Conservation (phyloP, 495 filamentous ascomycete species). For the Xylaria palmicola region DNA sequence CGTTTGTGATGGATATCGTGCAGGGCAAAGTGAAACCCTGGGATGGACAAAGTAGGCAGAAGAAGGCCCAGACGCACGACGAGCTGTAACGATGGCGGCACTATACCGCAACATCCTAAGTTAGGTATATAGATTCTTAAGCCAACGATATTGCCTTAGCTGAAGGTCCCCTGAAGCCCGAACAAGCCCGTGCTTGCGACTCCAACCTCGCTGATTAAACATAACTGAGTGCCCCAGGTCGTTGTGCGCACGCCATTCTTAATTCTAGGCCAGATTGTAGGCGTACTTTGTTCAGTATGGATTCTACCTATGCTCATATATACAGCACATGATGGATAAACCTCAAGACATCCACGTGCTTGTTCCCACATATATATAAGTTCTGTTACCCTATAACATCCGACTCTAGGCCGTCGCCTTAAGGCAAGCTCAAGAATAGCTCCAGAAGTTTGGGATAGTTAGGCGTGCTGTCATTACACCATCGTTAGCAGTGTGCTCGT, state of each 20-base stretch:
- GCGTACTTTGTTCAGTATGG: too few relatives aligned
- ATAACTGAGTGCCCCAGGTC: background rate
- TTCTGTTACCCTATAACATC: too few relatives aligned
- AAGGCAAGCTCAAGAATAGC: constrained; percentile 35
- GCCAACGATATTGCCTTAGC: background rate
- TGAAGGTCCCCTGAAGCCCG: background rate
- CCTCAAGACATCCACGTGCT: background rate
- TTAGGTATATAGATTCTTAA: background rate
- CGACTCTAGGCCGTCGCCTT: background rate
- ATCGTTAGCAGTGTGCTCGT: constrained; percentile 13
- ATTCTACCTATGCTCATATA: background rate
- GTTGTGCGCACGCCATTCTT: too few relatives aligned
- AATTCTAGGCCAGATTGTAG: too few relatives aligned
- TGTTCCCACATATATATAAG: background rate
- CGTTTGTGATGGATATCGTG: constrained; percentile 45
- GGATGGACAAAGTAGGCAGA: constrained; percentile 23
- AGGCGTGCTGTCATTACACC: constrained; percentile 24
- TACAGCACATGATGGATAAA: background rate
- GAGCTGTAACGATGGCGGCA: constrained; percentile 29
- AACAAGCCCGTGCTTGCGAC: background rate
- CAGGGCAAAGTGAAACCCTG: constrained; percentile 43
- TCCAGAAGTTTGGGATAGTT: constrained; percentile 37
- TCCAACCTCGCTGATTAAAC: background rate
- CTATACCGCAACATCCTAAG: background rate
- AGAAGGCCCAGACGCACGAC: constrained; percentile 24